Percentiles rank a stretch among this genome's conserved stretches.
phyloP scores from a whole-genome alignment of 164 flowering plant genomes.

The Sedum album region DNA sequence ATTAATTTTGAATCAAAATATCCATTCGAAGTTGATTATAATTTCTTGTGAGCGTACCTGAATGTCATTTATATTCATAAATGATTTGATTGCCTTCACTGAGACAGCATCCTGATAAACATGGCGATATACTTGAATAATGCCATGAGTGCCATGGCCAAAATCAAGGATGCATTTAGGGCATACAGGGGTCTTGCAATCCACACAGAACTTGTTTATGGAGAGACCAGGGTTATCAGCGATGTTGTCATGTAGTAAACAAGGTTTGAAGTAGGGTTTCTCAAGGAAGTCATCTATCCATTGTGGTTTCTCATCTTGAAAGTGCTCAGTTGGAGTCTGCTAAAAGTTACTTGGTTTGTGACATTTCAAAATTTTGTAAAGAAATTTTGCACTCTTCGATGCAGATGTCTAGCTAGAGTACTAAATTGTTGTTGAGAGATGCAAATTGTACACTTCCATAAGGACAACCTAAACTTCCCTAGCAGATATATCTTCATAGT shows the following conservation, averaged over 20 bases:
- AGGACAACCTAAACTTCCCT: no score
- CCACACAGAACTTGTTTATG: slow-evolving; percentile 3
- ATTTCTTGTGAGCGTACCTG: not conserved
- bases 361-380: not conserved
- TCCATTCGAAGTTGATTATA: no score
- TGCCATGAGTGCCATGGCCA: not conserved
- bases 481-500: no score
- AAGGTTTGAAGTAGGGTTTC: slow-evolving; percentile 2
- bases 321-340: not conserved
- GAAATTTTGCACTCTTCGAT: no score
- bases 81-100: not conserved
- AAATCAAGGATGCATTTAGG: not conserved
- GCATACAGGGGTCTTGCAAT: slow-evolving; percentile 2
- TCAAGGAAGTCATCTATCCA: not conserved
- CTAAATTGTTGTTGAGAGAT: not conserved
- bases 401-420: no score
- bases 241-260: not conserved
- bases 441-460: not conserved
- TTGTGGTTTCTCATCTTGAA: not conserved
- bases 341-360: not conserved
- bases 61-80: not conserved
- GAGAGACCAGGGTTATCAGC: not conserved
- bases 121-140: slow-evolving; percentile 3
- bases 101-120: slow-evolving; percentile 4
- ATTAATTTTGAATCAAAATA: not conserved